Evolutionary conservation across 2,329 filamentous ascomycete species (phyloP).

Genomic region (Aspergillus fructus): DNA sequence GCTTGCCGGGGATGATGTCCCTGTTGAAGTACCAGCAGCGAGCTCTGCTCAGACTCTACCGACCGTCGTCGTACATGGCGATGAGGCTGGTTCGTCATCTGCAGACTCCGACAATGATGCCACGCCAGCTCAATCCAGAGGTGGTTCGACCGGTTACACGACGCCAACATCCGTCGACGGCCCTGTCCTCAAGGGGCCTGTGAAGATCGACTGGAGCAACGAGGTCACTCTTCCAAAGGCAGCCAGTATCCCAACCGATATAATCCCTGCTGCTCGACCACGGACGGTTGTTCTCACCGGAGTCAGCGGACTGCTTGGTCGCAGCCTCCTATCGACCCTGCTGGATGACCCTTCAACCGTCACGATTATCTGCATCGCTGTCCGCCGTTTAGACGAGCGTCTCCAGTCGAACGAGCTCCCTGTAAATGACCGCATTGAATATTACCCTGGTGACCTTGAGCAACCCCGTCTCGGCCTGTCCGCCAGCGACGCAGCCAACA

Average conservation of each 20-base stretch:
- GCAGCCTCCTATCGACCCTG: neutral
- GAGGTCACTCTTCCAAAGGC: neutral
- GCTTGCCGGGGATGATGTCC: neutral
- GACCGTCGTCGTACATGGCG: neutral
- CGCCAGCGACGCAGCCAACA: constrained; percentile 22
- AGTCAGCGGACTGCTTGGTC: neutral
- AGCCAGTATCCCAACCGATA: neutral
- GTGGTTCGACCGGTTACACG: neutral
- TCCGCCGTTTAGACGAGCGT: neutral
- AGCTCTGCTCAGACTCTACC: neutral
- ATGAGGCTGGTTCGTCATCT: neutral
- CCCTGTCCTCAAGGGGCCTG: neutral
- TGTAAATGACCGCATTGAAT: neutral
- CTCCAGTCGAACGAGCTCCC: neutral
- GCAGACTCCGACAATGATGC: neutral
- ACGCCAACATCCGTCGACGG: neutral
- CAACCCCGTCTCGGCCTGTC: constrained; percentile 40
- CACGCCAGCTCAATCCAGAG: neutral
- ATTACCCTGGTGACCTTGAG: constrained; percentile 38
- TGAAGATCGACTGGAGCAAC: neutral
- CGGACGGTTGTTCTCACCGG: neutral
- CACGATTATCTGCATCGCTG: neutral
- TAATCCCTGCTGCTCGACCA: neutral
- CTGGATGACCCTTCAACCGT: neutral
- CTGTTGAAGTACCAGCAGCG: neutral